Evolutionary conservation across 176 grass and related monocot species (phyloP).

Genomic region (Themeda triandra): DNA sequence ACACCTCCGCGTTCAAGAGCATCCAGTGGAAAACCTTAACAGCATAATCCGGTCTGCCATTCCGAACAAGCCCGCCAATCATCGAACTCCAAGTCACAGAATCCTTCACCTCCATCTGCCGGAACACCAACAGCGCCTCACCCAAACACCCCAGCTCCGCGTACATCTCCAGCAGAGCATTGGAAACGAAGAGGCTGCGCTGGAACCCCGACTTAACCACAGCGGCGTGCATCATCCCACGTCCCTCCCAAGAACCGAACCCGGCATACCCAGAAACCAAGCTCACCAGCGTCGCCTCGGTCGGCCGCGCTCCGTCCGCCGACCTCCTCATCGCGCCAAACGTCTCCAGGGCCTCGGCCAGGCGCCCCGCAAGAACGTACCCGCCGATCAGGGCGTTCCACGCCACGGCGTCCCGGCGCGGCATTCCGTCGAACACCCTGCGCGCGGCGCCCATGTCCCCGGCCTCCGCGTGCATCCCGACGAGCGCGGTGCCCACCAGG

Average conservation of each 20-base stretch:
- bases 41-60: conserved; percentile 31
- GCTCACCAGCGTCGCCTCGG: conserved; percentile 51
- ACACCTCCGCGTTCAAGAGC: conserved; percentile 5
- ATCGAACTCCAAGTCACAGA: conserved; percentile 64
- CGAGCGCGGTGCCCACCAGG: conserved; percentile 48
- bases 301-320: conserved; percentile 3
- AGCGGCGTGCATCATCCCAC: conserved; percentile 25
- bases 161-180: conserved; percentile 62
- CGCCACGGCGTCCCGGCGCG: conserved; percentile 32
- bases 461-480: conserved; percentile 36
- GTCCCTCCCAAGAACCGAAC: conserved; percentile 4
- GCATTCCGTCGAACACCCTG: conserved; percentile 59
- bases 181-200: conserved; percentile 33
- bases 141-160: conserved; percentile 32
- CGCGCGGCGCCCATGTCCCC: conserved; percentile 39
- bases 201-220: conserved; percentile 49
- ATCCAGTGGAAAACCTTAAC: conserved; percentile 54
- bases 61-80: conserved; percentile 55
- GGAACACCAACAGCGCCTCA: conserved; percentile 43
- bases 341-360: conserved; percentile 31
- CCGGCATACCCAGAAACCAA: conserved; percentile 41
- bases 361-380: conserved; percentile 20
- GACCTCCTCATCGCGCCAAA: conserved; percentile 47
- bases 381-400: conserved; percentile 65
- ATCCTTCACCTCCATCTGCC: conserved; percentile 56